Conservation (phyloP, 345 rosid species). For the Arabidopsis suecica region DNA sequence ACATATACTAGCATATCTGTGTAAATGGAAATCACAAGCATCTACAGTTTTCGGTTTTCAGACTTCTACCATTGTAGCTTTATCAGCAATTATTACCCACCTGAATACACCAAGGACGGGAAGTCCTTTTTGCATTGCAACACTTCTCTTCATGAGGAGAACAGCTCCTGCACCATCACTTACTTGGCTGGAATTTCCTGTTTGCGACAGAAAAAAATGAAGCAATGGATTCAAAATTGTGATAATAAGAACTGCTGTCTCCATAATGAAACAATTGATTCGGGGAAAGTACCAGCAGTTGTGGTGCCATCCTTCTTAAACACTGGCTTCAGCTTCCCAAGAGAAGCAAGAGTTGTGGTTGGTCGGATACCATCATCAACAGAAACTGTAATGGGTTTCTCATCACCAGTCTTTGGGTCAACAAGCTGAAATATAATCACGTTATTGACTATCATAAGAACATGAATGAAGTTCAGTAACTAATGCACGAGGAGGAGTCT, state of each 20-base stretch:
- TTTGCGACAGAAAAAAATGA: constrained; percentile 11
- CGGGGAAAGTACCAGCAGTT: constrained; percentile 75
- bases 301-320: constrained; percentile 96
- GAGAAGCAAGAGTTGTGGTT: constrained; percentile 63
- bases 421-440: constrained; percentile 62
- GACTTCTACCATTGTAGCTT: not conserved
- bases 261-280: not conserved
- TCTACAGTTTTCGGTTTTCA: constrained; percentile 2
- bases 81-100: constrained; percentile 41
- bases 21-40: constrained; percentile 17
- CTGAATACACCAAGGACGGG: constrained; percentile 97
- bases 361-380: constrained; percentile 98
- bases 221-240: constrained; percentile 1
- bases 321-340: constrained; percentile 82
- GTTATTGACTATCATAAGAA: constrained; percentile 23
- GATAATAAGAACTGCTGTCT: not conserved
- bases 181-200: constrained; percentile 98
- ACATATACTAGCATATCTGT: constrained; percentile 5
- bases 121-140: constrained; percentile 80
- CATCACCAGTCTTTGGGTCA: constrained; percentile 93
- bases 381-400: constrained; percentile 73
- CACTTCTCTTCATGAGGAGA: constrained; percentile 93
- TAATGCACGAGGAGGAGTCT: constrained; percentile 1
- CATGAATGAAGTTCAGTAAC: constrained; percentile 14
- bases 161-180: constrained; percentile 99